phyloP scores from a whole-genome alignment of 2,329 filamentous ascomycete species.

The Fusarium palustre region DNA sequence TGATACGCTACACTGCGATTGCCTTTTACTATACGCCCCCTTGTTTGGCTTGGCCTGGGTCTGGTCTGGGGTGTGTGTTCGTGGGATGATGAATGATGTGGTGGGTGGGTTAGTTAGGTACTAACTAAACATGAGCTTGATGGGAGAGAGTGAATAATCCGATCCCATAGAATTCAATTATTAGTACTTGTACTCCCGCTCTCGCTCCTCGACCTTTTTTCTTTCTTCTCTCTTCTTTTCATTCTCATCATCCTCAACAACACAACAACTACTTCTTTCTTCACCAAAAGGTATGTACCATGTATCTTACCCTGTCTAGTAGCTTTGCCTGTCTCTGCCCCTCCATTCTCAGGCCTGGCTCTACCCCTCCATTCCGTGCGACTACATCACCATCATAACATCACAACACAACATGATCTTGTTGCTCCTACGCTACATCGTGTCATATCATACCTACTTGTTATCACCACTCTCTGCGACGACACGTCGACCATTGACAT shows the following conservation, averaged over 20 bases:
- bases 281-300: conserved; percentile 23
- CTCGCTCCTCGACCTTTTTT: conserved; percentile 13
- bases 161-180: conserved; percentile 36
- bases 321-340: neutral
- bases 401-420: conserved; percentile 28
- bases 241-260: conserved; percentile 38
- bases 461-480: conserved; percentile 16
- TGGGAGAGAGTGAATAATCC: neutral
- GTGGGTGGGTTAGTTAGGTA: conserved; percentile 18
- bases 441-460: conserved; percentile 19
- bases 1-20: conserved; percentile 2
- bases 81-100: conserved; percentile 41
- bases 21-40: neutral
- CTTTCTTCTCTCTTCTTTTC: conserved; percentile 24
- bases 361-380: conserved; percentile 23
- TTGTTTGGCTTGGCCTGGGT: neutral
- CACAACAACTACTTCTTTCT: conserved; percentile 13
- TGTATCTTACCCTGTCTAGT: neutral
- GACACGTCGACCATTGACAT: conserved; percentile 29
- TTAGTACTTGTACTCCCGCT: conserved; percentile 43
- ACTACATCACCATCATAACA: conserved; percentile 18
- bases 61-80: conserved; percentile 21
- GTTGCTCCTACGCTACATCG: conserved; percentile 1
- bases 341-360: neutral
- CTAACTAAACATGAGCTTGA: conserved; percentile 4